Base-by-base conservation (phyloP, 2,329 filamentous ascomycete genomes). In the Fusarium mexicanum region DNA sequence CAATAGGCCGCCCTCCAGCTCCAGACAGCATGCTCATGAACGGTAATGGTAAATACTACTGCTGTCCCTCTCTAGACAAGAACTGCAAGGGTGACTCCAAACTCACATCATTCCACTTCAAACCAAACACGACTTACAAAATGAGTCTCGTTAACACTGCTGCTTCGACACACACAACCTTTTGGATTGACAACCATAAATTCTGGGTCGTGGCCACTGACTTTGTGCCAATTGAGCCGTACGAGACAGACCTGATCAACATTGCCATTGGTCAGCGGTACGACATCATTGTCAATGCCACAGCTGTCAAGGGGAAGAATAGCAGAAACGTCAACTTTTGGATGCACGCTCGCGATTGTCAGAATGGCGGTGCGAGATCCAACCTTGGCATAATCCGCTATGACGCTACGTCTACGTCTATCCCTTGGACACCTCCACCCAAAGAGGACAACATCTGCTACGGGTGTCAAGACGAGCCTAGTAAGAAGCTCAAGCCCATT, bases 11-110 rank as follows among this genome's bases (percentile, higher is more conserved):
- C 4, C 61, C 61, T 4, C 53, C 61, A 6, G 13, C 61, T n/a
- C 61, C 61, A 33, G 53, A 63, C 24, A 63, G 61, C 22, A 44
- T 63, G 40, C 31, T 63, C 14, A 63, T 63, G 61, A 63, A 63
- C n/a, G 61, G 61, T 6, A 63, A 47, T 2, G 61, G 61, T 0
- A 63, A 6, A 33, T 63, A 47, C 43, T 46, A 60, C 41, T 63
- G 53, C 2, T 63, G 41, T 26, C 33, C 41, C 10, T 24, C n/a
- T 14, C 14, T 26, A 2, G 44, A 50, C 43, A n/a, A 33, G 4
- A 64, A 64, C 29, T 64, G 55, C 37, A 48, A 40, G 7, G 61
- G 61, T 13, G 8, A 14, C 8, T 59, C 61, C 7, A 63, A 63
- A 0, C 38, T 63, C 2, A 63, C 61, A 11, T 31, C 58, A 8